These are phyloP conservation scores for Trapa bicornis DNA, from an alignment of 345 rosid species.

Conservation along the genomic window DNA sequence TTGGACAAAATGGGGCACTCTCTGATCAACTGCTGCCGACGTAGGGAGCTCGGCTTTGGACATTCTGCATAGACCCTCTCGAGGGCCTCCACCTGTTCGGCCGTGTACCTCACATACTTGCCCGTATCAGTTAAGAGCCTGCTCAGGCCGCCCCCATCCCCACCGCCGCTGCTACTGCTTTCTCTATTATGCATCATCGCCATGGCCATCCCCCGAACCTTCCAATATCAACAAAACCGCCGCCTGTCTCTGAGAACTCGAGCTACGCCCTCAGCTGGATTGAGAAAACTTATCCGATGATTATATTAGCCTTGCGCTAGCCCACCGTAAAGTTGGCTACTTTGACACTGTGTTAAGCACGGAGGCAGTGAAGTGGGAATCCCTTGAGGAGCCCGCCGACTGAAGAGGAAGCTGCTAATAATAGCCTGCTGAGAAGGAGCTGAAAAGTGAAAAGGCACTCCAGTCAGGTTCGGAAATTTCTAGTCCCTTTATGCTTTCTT, in stretches of 20 bases:
- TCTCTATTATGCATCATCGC: constrained; percentile 59
- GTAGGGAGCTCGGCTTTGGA: constrained; percentile 92
- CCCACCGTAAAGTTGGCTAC: not conserved
- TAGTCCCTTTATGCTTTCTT: not conserved
- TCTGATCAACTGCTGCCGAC: constrained; percentile 91
- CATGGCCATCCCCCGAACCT: constrained; percentile 37
- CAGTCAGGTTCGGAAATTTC: not conserved
- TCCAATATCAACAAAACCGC: no score
- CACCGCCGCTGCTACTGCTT: constrained; percentile 48
- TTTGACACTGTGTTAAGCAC: not conserved
- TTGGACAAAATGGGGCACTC: constrained; percentile 92
- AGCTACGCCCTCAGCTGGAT: no score
- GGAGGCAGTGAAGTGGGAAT: not conserved
- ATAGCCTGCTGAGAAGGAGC: not conserved
- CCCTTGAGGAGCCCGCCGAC: not conserved
- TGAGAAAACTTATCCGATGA: no score
- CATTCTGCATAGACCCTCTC: constrained; percentile 95
- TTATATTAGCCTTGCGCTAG: no score
- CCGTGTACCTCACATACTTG: constrained; percentile 89
- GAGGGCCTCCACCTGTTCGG: constrained; percentile 97
- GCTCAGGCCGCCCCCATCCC: constrained; percentile 35
- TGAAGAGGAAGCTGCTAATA: not conserved
- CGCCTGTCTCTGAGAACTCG: no score
- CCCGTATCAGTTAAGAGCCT: constrained; percentile 65
- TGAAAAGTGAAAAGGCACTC: constrained; percentile 1